A percentile compares a stretch with the other conserved stretches of the same genome.
Conservation (phyloP, 2,329 filamentous ascomycete species). For the Botrytis elliptica region DNA sequence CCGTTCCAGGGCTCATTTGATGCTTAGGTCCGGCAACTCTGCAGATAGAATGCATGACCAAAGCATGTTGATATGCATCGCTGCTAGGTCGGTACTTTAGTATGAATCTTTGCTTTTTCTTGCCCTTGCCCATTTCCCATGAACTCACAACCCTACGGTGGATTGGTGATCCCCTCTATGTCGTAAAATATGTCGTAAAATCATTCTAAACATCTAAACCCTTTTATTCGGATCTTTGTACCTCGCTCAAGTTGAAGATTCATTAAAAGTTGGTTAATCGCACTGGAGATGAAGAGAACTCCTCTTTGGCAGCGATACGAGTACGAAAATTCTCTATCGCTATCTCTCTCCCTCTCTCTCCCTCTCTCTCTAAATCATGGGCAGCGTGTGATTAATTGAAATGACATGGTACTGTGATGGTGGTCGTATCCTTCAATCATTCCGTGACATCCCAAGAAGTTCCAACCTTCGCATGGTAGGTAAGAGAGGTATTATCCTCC, state of each 20-base stretch:
- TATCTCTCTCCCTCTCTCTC: not conserved
- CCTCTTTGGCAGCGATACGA: constrained; percentile 8
- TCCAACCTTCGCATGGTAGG: not conserved
- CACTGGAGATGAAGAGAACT: not conserved
- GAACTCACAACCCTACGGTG: not conserved
- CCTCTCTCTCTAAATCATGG: not conserved
- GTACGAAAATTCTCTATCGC: not conserved
- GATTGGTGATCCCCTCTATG: not conserved
- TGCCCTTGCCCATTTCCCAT: not conserved
- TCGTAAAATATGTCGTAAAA: not conserved
- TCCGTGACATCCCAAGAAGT: not conserved
- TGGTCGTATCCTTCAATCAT: not conserved
- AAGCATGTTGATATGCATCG: constrained; percentile 15
- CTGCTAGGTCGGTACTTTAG: not conserved
- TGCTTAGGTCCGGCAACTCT: not conserved
- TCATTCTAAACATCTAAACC: not conserved
- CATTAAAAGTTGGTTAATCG: not conserved
- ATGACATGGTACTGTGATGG: constrained; percentile 9
- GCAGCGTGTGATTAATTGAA: constrained; percentile 17
- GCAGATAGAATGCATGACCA: constrained; percentile 10
- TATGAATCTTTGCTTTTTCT: not conserved
- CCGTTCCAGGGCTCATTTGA: constrained; percentile 3
- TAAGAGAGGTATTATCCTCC: not conserved
- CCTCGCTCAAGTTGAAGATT: not conserved
- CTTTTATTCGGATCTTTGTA: not conserved